Percentiles rank a stretch among this genome's conserved stretches.
Evolutionary conservation across 2,329 filamentous ascomycete genomes (phyloP).

Genomic region (Phialophora verrucosa): DNA sequence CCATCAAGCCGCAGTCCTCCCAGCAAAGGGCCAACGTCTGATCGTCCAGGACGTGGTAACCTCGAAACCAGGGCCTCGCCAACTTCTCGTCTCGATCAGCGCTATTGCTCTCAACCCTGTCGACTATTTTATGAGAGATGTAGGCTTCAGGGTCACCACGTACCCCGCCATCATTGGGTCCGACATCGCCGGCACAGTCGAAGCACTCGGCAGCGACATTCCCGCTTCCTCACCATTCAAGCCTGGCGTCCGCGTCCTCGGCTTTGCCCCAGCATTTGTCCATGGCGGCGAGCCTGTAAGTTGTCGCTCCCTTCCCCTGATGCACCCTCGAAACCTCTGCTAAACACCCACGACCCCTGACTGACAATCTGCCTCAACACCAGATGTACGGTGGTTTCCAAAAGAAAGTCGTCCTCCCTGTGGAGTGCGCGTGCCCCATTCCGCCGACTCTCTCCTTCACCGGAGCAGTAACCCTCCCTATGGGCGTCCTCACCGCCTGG

Average conservation of each 20-base stretch:
- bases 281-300: slow-evolving; percentile 31
- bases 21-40: slow-evolving; percentile 13
- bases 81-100: slow-evolving; percentile 51
- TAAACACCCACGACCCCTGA: not conserved
- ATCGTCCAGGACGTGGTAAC: slow-evolving; percentile 29
- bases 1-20: slow-evolving; percentile 26
- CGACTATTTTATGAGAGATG: slow-evolving; percentile 42
- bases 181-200: slow-evolving; percentile 43
- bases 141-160: slow-evolving; percentile 35
- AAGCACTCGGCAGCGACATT: slow-evolving; percentile 42
- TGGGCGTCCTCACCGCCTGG: slow-evolving; percentile 41
- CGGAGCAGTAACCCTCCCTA: slow-evolving; percentile 41
- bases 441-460: slow-evolving; percentile 42
- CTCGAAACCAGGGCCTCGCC: slow-evolving; percentile 44
- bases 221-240: slow-evolving; percentile 33
- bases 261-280: slow-evolving; percentile 43
- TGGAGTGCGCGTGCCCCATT: slow-evolving; percentile 42
- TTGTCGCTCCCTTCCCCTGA: not conserved
- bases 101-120: slow-evolving; percentile 52
- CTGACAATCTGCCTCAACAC: slow-evolving; percentile 28
- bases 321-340: not conserved
- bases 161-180: slow-evolving; percentile 42
- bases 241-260: slow-evolving; percentile 43
- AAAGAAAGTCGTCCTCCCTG: slow-evolving; percentile 42
- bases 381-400: slow-evolving; percentile 42